Percentiles rank a stretch among this genome's conserved stretches.
These are phyloP conservation scores for Fonsecaea nubica DNA, from an alignment of 2,329 filamentous ascomycete species.

Conservation along the genomic window DNA sequence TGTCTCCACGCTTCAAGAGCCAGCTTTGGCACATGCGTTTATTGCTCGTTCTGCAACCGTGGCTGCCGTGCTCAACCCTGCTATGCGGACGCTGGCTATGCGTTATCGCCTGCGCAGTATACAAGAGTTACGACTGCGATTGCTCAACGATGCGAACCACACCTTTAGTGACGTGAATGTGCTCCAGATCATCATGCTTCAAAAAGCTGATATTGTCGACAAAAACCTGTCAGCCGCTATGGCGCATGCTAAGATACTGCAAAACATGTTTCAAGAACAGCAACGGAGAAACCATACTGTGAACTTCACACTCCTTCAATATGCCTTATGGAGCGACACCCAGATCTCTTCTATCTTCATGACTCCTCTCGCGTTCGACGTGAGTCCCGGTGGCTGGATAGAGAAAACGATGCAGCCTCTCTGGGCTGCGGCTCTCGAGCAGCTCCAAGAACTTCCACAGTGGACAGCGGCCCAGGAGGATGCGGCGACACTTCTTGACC, in stretches of 20 bases:
- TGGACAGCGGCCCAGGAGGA: background rate
- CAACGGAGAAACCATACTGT: background rate
- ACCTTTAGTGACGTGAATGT: background rate
- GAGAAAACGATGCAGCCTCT: background rate
- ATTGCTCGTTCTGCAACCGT: slow-evolving; percentile 1
- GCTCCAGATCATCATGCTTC: slow-evolving; percentile 8
- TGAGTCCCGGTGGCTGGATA: background rate
- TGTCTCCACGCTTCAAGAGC: slow-evolving; percentile 4
- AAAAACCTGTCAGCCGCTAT: background rate
- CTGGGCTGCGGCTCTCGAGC: background rate
- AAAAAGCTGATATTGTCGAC: slow-evolving; percentile 2
- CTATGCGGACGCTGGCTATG: slow-evolving; percentile 1
- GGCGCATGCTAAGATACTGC: background rate
- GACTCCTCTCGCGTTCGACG: slow-evolving; percentile 8
- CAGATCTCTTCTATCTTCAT: slow-evolving; percentile 12
- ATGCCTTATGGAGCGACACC: slow-evolving; percentile 11
- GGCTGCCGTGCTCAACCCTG: background rate
- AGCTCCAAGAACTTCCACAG: background rate
- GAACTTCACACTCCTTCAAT: slow-evolving; percentile 9
- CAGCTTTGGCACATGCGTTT: slow-evolving; percentile 1
- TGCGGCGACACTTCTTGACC: background rate
- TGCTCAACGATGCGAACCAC: slow-evolving; percentile 1
- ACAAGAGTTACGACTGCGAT: background rate
- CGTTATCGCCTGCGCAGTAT: slow-evolving; percentile 11
- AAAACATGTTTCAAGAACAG: slow-evolving; percentile 6